Conservation (phyloP, 129 eudicot species). For the carrot (Daucus carota) region DNA sequence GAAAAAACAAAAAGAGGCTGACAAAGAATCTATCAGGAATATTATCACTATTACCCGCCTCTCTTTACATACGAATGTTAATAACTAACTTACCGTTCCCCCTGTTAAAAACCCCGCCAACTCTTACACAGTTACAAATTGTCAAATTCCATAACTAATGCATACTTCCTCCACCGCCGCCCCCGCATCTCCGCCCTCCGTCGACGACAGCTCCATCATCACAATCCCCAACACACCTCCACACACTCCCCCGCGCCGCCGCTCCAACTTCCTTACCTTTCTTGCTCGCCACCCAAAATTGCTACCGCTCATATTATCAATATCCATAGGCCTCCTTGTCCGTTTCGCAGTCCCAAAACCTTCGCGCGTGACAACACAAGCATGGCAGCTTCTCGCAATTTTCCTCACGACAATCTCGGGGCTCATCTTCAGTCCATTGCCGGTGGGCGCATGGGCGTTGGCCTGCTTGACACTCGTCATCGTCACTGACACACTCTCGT, state of each 20-base stretch:
- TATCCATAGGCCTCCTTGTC: slow-evolving; percentile 43
- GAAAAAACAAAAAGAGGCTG: background rate
- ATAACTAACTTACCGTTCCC: background rate
- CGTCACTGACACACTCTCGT: slow-evolving; percentile 60
- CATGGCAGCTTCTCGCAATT: slow-evolving; percentile 69
- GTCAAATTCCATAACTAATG: background rate
- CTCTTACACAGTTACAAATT: background rate
- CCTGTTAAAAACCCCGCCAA: background rate
- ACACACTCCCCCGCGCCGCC: slow-evolving; percentile 2
- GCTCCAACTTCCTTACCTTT: background rate
- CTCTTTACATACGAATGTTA: too few species aligned
- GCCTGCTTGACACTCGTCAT: slow-evolving; percentile 45
- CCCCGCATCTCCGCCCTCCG: too few species aligned
- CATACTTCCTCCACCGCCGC: background rate
- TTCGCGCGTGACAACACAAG: slow-evolving; percentile 27
- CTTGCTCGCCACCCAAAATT: slow-evolving; percentile 26
- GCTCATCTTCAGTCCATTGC: slow-evolving; percentile 52
- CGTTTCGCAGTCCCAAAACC: slow-evolving; percentile 73
- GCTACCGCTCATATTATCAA: slow-evolving; percentile 36
- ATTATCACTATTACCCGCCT: background rate
- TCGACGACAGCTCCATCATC: background rate
- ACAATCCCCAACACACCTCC: background rate
- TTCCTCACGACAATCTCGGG: slow-evolving; percentile 67
- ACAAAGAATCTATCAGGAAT: background rate
- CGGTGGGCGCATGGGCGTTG: slow-evolving; percentile 78